phyloP scores from a whole-genome alignment of 2,329 filamentous ascomycete genomes.

The Alternaria burnsii region DNA sequence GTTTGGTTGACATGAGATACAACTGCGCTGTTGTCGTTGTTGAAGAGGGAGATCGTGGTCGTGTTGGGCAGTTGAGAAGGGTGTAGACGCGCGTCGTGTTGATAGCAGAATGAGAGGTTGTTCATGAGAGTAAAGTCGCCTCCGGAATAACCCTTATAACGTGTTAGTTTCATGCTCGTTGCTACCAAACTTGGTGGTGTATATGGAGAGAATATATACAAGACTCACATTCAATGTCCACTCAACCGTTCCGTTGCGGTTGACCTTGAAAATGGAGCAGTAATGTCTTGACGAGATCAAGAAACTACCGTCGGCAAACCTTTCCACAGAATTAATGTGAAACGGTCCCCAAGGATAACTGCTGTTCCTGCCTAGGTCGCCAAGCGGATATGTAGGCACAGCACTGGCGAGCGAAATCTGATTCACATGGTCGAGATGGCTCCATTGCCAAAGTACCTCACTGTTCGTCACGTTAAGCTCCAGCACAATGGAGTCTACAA shows the following conservation, averaged over 20 bases:
- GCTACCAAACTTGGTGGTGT: neutral
- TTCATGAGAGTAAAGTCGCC: constrained; percentile 16
- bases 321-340: constrained; percentile 6
- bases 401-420: constrained; percentile 2
- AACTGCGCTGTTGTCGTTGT: constrained; percentile 8
- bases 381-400: constrained; percentile 5
- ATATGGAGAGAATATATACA: neutral
- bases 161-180: neutral
- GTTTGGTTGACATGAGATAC: constrained; percentile 1
- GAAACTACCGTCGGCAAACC: constrained; percentile 6
- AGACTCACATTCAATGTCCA: constrained; percentile 8
- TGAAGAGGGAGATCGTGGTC: constrained; percentile 8
- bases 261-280: constrained; percentile 5
- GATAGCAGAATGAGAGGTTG: constrained; percentile 17
- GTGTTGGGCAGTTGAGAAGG: neutral
- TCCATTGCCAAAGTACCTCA: constrained; percentile 19
- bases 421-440: constrained; percentile 17
- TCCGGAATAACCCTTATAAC: constrained; percentile 3
- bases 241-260: constrained; percentile 3
- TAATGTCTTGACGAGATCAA: constrained; percentile 7
- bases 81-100: constrained; percentile 20
- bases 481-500: constrained; percentile 3
- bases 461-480: constrained; percentile 19
- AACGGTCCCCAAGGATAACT: constrained; percentile 9
- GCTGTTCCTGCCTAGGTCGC: constrained; percentile 2